Base-by-base conservation (phyloP, 2,329 filamentous ascomycete genomes). In the Colletotrichum sansevieriae region DNA sequence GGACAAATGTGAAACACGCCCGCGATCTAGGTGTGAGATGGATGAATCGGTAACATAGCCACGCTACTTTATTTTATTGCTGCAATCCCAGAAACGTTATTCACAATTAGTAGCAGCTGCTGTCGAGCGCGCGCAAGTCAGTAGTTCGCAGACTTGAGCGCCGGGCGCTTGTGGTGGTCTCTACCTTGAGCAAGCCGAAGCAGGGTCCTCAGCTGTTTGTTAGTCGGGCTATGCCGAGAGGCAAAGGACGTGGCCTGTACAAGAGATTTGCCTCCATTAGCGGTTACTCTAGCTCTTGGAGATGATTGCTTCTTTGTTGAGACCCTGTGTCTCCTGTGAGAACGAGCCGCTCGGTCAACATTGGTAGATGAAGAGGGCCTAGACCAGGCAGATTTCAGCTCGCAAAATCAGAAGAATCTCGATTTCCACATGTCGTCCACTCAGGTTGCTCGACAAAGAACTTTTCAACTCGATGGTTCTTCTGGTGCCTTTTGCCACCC, bases 171-270 rank as follows among this genome's bases (percentile, higher is more conserved):
- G 33, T 46, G 61, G 61, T 47, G 47, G 46, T 22, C 33, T 52
- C 37, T 54, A 46, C 39, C 46, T 65, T 46, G 29, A 13, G 33
- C 9, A 33, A 52, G 22, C 58, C 39, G 41, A 25, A 68, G 44
- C 62, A 65, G 49, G 62, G 65, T 60, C 35, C 41, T 56, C 43
- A 62, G 55, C 33, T 41, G 62, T 49, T 29, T 51, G 49, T 13
- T 8, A 55, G 29, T 68, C 62, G 62, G 65, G 62, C 62, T 49
- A 56, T 68, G 62, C 65, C 62, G 65, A 68, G 18, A 18, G 25
- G 20, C 15, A 52, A 20, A 52, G 58, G 47, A 47, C 37, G 43
- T 52, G 33, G 49, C 47, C 52, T 52, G 60, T 35, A 46, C 44
- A 18, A 39, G 60, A 54, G 37, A 60, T 37, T 37, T 47, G 25